Conservation (phyloP, 2,329 filamentous ascomycete genomes). For the Fusarium drepaniforme region DNA sequence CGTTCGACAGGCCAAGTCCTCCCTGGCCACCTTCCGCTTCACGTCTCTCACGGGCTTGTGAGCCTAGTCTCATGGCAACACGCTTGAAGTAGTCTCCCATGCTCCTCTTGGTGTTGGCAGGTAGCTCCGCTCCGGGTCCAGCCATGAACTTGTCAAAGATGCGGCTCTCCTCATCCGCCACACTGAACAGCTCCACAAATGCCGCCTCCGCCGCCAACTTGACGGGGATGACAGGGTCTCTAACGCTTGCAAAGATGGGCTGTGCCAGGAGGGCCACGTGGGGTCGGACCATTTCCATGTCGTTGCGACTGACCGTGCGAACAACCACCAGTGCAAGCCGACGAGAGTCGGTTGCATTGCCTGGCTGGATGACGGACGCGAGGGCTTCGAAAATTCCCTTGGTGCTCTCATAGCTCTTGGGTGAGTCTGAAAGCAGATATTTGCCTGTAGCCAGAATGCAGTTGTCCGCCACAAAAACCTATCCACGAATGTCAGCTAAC, state of each 20-base stretch:
- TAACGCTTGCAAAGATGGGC: conserved; percentile 88
- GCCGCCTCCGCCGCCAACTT: conserved; percentile 96
- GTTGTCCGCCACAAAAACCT: conserved; percentile 91
- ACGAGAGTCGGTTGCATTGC: conserved; percentile 83
- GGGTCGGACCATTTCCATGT: conserved; percentile 84
- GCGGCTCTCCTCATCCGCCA: conserved; percentile 86
- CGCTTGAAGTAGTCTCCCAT: conserved; percentile 99
- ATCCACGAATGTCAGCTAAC: conserved; percentile 14
- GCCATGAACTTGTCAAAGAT: conserved; percentile 94
- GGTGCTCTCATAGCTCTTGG: conserved; percentile 79
- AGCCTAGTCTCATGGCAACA: conserved; percentile 85
- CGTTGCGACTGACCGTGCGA: conserved; percentile 83
- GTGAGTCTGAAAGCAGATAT: conserved; percentile 78
- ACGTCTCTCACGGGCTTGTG: conserved; percentile 87
- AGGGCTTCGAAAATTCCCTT: conserved; percentile 86
- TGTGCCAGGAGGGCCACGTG: conserved; percentile 85
- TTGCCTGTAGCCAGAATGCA: conserved; percentile 91
- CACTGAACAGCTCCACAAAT: conserved; percentile 90
- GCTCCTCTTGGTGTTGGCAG: conserved; percentile 81
- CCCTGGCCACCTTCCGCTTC: conserved; percentile 93
- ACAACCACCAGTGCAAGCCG: conserved; percentile 88
- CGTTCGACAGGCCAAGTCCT: conserved; percentile 86
- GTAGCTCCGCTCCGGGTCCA: conserved; percentile 73
- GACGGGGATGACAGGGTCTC: conserved; percentile 92
- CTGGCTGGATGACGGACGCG: conserved; percentile 80